Evolutionary conservation across 2,329 filamentous ascomycete genomes (phyloP), one percentile per base, ranked within the genome.

Genomic region (Hypoxylon sp.): DNA sequence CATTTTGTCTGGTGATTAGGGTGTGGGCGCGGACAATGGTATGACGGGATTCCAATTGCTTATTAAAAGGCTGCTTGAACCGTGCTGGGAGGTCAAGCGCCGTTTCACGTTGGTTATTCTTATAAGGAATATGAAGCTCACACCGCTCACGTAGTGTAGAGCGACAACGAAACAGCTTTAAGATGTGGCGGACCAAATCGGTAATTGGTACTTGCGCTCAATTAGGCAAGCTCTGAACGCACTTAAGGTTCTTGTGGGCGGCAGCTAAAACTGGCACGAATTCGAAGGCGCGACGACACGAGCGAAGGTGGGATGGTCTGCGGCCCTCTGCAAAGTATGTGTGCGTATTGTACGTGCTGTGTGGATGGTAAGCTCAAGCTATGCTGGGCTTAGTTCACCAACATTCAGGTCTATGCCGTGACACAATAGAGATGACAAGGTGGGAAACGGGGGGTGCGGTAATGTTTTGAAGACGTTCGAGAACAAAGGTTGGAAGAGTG

Each of bases 1-100:
- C 85, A 89, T 88, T 69, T 63, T 78, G 62, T 71, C 69, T 69
- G 65, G 75, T 64, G n/a, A 27, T 55, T 30, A 47, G 47, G 52
- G 50, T n/a, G 37, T 32, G 39, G 41, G 39, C 39, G 62, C 34
- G 48, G 48, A 51, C 45, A 45, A 29, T 52, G 50, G 52, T 25
- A 59, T 68, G 51, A 48, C 21, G 39, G 46, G 37, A 41, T 41
- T 60, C 63, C 34, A 63, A 66, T 61, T 59, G 56, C 50, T n/a
- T 54, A 64, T 39, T 63, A n/a, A 30, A 39, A 46, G 32, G 39
- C 30, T 57, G 29, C 55, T 52, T 60, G 51, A 55, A 57, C 37
- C 29, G 58, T 61, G 32, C 21, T 59, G 50, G 16, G 46, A 47
- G 16, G 39, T 50, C 55, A 69, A 63, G 52, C 48, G 37, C 54